These are phyloP conservation scores for Gorgonomyces haynaldii DNA, from an alignment of 192 early-diverging fungal genomes.

Conservation along the genomic window DNA sequence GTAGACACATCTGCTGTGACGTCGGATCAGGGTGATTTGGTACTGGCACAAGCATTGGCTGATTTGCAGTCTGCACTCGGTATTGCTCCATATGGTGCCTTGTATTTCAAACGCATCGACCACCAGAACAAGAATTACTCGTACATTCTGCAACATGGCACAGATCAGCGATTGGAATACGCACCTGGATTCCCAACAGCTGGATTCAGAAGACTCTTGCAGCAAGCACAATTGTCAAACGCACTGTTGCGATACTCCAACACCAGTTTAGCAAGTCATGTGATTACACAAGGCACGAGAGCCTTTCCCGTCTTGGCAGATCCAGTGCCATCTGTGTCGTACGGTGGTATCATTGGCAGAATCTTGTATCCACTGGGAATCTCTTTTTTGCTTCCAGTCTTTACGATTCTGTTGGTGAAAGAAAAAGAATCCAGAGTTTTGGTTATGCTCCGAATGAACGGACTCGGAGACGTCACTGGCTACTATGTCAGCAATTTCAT, in stretches of 20 bases:
- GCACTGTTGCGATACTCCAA: conserved; percentile 21
- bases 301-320: conserved; percentile 38
- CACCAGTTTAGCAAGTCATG: conserved; percentile 8
- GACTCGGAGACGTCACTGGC: conserved; percentile 3
- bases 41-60: neutral
- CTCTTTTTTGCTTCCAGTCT: conserved; percentile 58
- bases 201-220: conserved; percentile 38
- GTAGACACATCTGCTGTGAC: conserved; percentile 13
- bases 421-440: conserved; percentile 61
- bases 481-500: conserved; percentile 20
- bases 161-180: conserved; percentile 25
- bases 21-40: conserved; percentile 11
- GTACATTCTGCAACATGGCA: conserved; percentile 17
- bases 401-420: conserved; percentile 55
- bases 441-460: conserved; percentile 9
- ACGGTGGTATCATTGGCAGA: conserved; percentile 48
- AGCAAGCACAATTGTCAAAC: conserved; percentile 29
- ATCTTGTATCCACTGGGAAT: conserved; percentile 65
- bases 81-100: neutral
- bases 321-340: conserved; percentile 32
- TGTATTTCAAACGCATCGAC: conserved; percentile 14
- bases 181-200: conserved; percentile 37
- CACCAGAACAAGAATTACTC: conserved; percentile 9
- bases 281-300: conserved; percentile 57
- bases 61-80: neutral